Percentiles rank a stretch among this genome's conserved stretches.
These are phyloP conservation scores for Clausena lansium DNA, from an alignment of 345 rosid genomes.

Conservation along the genomic window DNA sequence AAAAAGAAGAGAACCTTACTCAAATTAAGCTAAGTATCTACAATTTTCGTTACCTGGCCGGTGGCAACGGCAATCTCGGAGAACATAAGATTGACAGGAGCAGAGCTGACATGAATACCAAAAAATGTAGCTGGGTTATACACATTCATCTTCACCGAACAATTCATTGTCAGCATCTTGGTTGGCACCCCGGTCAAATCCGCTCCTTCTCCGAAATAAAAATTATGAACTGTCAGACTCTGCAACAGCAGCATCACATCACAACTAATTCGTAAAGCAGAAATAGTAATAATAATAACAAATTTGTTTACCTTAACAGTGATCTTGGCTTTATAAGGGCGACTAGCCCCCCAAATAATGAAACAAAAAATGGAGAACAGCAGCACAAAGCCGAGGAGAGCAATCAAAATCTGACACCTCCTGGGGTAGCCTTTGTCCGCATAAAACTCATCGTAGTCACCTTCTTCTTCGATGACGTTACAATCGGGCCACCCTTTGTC, in stretches of 20 bases:
- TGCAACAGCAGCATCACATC: slow-evolving; percentile 17
- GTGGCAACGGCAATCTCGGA: slow-evolving; percentile 60
- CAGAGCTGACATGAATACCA: slow-evolving; percentile 74
- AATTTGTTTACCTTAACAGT: slow-evolving; percentile 48
- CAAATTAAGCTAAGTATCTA: neutral
- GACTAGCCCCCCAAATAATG: slow-evolving; percentile 79
- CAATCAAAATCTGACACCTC: slow-evolving; percentile 56
- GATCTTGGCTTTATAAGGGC: slow-evolving; percentile 58
- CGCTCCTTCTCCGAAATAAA: slow-evolving; percentile 73
- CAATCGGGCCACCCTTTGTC: slow-evolving; percentile 76
- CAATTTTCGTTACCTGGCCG: slow-evolving; percentile 55
- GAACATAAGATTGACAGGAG: slow-evolving; percentile 58
- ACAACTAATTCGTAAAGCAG: neutral
- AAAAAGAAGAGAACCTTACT: neutral
- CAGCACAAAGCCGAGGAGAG: slow-evolving; percentile 37
- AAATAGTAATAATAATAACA: neutral
- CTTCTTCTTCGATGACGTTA: slow-evolving; percentile 69
- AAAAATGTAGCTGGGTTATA: slow-evolving; percentile 77
- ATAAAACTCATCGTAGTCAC: slow-evolving; percentile 36
- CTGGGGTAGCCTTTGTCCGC: slow-evolving; percentile 42
- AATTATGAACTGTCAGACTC: slow-evolving; percentile 58
- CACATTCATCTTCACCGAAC: slow-evolving; percentile 55
- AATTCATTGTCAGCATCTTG: slow-evolving; percentile 64
- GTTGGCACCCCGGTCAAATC: slow-evolving; percentile 80
- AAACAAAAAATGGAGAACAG: slow-evolving; percentile 67